Base-by-base conservation (phyloP, 352 stramenopile species). In the Globisporangium parvum region DNA sequence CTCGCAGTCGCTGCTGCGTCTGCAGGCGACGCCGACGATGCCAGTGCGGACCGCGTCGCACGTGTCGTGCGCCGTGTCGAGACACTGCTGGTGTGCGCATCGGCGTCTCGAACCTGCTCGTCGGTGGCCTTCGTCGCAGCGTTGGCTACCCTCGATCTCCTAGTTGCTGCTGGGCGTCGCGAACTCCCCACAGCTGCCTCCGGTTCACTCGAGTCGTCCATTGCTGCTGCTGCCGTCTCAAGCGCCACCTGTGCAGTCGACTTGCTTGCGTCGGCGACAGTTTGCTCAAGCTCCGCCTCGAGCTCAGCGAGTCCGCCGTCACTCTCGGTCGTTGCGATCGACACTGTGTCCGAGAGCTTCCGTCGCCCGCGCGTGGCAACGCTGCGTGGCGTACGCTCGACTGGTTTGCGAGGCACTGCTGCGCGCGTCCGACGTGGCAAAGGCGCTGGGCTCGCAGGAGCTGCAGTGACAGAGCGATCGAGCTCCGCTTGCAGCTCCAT, bases 291-390 rank as follows among this genome's bases (percentile, higher is more conserved):
- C 45, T 78, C 61, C 12, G 58, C 62, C 60, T 82, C 42, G 6
- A 77, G 59, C 40, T 73, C 67, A 15, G 47, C 59, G 26, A 77
- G 53, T 2, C 60, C 47, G 10, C 62, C 62, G 48, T 70, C 70
- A 51, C 59, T 72, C 31, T 71, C 62, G 3, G 63, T 67, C 15
- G 59, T 58, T 1, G 53, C 56, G 6, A 47, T 47, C 26, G 60
- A 71, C 9, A 59, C 49, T 3, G 59, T 50, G 21, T 63, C 66
- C 42, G 53, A 53, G 23, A 49, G 9, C 12, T 56, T 47, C 9
- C 40, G 44, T 10, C 33, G 33, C 6, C n/a, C 33, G 3, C 39
- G 39, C 10, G 33, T 15, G 5, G 44, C 28, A 14, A 51, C 23
- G 12, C 42, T 14, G 11, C 28, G 52, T n/a, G 24, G 20, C 37